Conservation (phyloP, 2,329 filamentous ascomycete genomes). For the Epichloe bromicola region DNA sequence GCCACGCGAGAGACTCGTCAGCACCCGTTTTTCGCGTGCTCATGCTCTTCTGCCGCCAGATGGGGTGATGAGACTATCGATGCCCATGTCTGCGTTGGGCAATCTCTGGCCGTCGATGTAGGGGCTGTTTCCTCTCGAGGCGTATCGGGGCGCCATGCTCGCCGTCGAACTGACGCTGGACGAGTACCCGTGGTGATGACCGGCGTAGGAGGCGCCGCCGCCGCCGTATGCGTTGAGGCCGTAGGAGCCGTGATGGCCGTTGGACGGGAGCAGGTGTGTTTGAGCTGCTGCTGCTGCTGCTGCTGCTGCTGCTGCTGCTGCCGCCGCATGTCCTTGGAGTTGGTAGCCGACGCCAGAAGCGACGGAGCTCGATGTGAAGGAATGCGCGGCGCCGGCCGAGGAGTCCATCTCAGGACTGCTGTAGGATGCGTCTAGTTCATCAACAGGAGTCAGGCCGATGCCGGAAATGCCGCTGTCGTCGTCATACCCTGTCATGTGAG, state of each 20-base stretch:
- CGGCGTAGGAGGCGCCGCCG: conserved; percentile 12
- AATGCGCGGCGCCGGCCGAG: conserved; percentile 25
- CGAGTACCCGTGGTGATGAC: conserved; percentile 34
- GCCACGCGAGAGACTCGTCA: background rate
- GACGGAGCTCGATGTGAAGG: conserved; percentile 24
- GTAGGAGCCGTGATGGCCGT: conserved; percentile 5
- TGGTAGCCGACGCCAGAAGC: conserved; percentile 10
- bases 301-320: background rate
- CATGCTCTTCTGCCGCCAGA: conserved; percentile 18
- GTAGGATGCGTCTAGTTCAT: conserved; percentile 45
- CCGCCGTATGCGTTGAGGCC: conserved; percentile 14
- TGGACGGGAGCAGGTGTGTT: conserved; percentile 4
- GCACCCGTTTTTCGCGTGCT: background rate
- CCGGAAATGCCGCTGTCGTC: conserved; percentile 61
- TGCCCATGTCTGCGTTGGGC: conserved; percentile 47
- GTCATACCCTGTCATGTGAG: conserved; percentile 35
- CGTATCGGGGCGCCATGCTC: conserved; percentile 23
- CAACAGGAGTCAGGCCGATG: conserved; percentile 44
- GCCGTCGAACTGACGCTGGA: conserved; percentile 39
- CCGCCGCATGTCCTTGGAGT: background rate
- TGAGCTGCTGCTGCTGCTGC: background rate
- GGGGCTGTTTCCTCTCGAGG: conserved; percentile 25
- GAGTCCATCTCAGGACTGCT: conserved; percentile 39
- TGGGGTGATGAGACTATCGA: conserved; percentile 45
- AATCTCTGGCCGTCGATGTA: conserved; percentile 36